Base-by-base conservation (phyloP, 768 basidiomycete species). In the Candolleomyces efflorescens region DNA sequence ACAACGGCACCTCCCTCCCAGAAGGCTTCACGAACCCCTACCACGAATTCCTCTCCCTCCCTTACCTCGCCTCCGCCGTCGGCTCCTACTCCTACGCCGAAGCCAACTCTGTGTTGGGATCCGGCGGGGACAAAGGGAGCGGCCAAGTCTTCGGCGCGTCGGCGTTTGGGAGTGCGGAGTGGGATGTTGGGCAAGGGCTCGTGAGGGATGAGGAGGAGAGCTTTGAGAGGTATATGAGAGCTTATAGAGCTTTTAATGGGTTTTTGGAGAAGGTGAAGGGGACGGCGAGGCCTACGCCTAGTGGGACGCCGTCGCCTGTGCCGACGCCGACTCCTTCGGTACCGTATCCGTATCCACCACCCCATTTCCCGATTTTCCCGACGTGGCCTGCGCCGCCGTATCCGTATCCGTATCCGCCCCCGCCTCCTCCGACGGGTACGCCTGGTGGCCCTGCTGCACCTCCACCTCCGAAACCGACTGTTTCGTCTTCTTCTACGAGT, bases 21-120 rank as follows among this genome's bases (percentile, higher is more conserved):
- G 48, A 57, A 7, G 61, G 64, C 12, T 69, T 73, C n/a, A 37
- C 32, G 3, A 53, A 53, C 15, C 51, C 51, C 20, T 78, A 74
- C 58, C 70, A 71, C 3, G 73, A 76, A 41, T 74, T 78, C 60
- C 66, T 77, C 23, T 62, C 71, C n/a, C 71, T 78, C 32, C 75
- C 76, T 7, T 55, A 70, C 0, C 60, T 65, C 20, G 59, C 55
- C 13, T 63, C 64, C 10, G 53, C 66, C 20, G 58, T 75, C 1
- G 65, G 66, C 0, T 67, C 74, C 12, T 56, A 71, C 37, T 75
- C 74, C 59, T 78, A 77, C 48, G 57, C 69, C 13, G 73, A 75
- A 51, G 68, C 73, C 3, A 62, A 71, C 37, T 64, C 61, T 18
- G 59, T 68, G n/a, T 61, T 75, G 38, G 72, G 70, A 0, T 56